These are phyloP conservation scores for Raddia guianensis DNA, from an alignment of 176 grass and related monocot species.

Conservation along the genomic window DNA sequence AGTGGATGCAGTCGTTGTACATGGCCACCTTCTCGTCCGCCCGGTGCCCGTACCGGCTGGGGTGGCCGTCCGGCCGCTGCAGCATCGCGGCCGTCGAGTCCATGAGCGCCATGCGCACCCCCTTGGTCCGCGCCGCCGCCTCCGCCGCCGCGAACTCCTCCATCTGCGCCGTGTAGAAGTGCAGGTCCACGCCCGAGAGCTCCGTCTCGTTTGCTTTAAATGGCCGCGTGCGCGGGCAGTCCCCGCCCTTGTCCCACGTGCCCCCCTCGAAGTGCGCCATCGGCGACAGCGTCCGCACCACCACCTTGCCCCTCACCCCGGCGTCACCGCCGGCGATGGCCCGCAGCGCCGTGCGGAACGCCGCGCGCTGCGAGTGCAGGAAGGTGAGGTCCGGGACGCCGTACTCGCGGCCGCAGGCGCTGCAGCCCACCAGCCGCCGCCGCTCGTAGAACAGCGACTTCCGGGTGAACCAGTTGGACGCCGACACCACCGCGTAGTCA, in stretches of 20 bases:
- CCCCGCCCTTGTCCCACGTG: slow-evolving; percentile 72
- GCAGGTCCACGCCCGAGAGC: slow-evolving; percentile 54
- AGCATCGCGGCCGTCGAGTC: slow-evolving; percentile 62
- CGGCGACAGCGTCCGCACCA: slow-evolving; percentile 69
- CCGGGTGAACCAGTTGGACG: slow-evolving; percentile 74
- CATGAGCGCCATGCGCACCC: slow-evolving; percentile 51
- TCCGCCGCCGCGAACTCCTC: slow-evolving; percentile 63
- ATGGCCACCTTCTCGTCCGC: slow-evolving; percentile 55
- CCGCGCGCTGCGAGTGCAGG: slow-evolving; percentile 60
- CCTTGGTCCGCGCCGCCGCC: slow-evolving; percentile 5
- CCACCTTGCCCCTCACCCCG: slow-evolving; percentile 23
- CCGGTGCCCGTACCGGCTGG: slow-evolving; percentile 62
- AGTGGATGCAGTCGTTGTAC: slow-evolving; percentile 79
- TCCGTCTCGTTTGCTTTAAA: slow-evolving; percentile 50
- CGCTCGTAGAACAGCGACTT: slow-evolving; percentile 65
- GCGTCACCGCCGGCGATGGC: slow-evolving; percentile 47
- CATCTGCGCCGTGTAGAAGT: slow-evolving; percentile 62
- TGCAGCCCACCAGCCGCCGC: slow-evolving; percentile 54
- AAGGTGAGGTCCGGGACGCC: slow-evolving; percentile 69
- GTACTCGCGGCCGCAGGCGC: slow-evolving; percentile 57
- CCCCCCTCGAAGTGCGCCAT: slow-evolving; percentile 86
- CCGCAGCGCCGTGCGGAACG: slow-evolving; percentile 50
- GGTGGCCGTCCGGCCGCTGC: slow-evolving; percentile 78
- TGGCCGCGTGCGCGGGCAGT: slow-evolving; percentile 57
- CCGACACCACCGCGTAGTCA: slow-evolving; percentile 73